Base-by-base conservation (phyloP, 768 basidiomycete species). In the Cystobasidium ongulense region DNA sequence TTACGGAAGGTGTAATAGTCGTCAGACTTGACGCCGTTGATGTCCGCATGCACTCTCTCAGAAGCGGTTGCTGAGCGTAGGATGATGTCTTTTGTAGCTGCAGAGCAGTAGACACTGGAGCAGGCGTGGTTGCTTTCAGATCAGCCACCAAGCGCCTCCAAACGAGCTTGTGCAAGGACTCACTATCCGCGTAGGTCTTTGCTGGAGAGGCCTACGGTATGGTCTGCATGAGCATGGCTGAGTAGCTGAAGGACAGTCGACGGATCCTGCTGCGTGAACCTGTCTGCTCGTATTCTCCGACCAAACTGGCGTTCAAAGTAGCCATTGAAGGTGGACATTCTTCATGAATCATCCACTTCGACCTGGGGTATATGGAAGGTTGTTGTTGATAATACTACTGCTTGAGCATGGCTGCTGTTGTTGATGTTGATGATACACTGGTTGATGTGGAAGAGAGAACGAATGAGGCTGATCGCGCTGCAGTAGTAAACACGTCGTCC, bases 201-300 rank as follows among this genome's bases (percentile, higher is more conserved):
- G 39, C 68, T 71, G 25, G 53, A 33, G n/a, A 71, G 54, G 23
- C 68, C 68, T 31, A 71, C 68, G 10, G 43, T 59, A 38, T 74
- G 74, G 41, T 74, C 74, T 39, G 74, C 70, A 57, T 74, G 74
- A 4, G 43, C 36, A 38, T 74, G 74, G 21, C 68, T 71, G 27
- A 74, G 64, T n/a, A 74, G 71, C 39, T 73, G 63, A 41, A 73
- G 66, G 5, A 39, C 25, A 25, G 61, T 73, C 17, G 72, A 29
- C 1, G 36, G 27, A 39, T 71, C 68, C 35, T 71, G 68, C 23
- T 54, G 29, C 18, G 63, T 68, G 35, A 74, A 74, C 41, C 73
- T 18, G 35, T 67, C 50, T 23, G 63, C 50, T 38, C 73, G 46
- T 27, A 66, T 54, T 17, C 39, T 67, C 18, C 36, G 33, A 13